phyloP scores from a whole-genome alignment of 2,329 filamentous ascomycete genomes.

The Penicillium capsulatum region DNA sequence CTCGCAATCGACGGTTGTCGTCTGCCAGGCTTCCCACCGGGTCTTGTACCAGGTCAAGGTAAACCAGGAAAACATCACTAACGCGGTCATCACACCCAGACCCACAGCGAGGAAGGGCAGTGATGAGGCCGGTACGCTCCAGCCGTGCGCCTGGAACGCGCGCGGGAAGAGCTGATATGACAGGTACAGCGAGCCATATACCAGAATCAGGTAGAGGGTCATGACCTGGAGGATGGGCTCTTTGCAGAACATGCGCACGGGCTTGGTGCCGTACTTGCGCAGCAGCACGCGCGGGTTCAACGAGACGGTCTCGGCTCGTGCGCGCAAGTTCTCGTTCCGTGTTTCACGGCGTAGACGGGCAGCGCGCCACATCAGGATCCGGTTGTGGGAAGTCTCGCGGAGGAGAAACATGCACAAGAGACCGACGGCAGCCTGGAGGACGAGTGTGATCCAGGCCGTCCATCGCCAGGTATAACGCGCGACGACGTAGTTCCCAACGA shows the following conservation, averaged over 20 bases:
- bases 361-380: conserved; percentile 47
- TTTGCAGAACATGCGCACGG: conserved; percentile 41
- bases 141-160: conserved; percentile 29
- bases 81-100: conserved; percentile 23
- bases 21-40: conserved; percentile 15
- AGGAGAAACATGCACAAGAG: conserved; percentile 41
- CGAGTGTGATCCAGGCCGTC: conserved; percentile 52
- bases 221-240: conserved; percentile 47
- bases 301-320: conserved; percentile 39
- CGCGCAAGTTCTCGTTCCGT: conserved; percentile 41
- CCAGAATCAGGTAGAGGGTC: conserved; percentile 37
- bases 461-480: conserved; percentile 51
- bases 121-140: conserved; percentile 24
- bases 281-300: conserved; percentile 33
- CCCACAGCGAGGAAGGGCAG: conserved; percentile 28
- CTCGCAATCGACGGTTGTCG: not conserved
- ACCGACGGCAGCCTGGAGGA: conserved; percentile 42
- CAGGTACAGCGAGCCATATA: conserved; percentile 28
- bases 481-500: conserved; percentile 48
- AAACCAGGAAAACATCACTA: conserved; percentile 26
- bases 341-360: conserved; percentile 44
- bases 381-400: conserved; percentile 48
- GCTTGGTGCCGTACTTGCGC: conserved; percentile 40
- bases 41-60: conserved; percentile 32
- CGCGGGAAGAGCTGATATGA: conserved; percentile 34